Conservation (phyloP, 148 eudicot genomes). For the Fagopyrum homotropicum region DNA sequence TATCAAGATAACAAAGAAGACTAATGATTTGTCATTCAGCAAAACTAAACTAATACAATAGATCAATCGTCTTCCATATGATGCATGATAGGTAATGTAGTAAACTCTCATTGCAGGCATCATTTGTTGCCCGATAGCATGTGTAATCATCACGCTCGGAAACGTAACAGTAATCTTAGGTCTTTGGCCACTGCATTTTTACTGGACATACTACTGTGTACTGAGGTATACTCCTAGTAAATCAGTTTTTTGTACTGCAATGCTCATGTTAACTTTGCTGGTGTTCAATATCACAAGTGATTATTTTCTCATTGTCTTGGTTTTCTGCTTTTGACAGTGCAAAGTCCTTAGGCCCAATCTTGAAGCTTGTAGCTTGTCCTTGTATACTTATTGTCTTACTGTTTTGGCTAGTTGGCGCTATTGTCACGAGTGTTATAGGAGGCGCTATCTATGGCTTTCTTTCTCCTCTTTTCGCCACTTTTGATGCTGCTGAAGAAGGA, state of each 20-base stretch:
- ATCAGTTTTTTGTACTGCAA: neutral
- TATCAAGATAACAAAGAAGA: no score
- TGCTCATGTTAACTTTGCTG: neutral
- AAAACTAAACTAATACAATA: neutral
- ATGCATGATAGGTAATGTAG: neutral
- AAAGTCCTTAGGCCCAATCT: constrained; percentile 68
- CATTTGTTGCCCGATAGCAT: constrained; percentile 60
- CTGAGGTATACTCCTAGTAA: constrained; percentile 41
- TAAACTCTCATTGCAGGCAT: constrained; percentile 47
- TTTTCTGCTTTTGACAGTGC: constrained; percentile 40
- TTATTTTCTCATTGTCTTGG: constrained; percentile 3
- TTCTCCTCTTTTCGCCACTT: constrained; percentile 81
- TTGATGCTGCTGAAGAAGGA: constrained; percentile 79
- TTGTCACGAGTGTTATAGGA: constrained; percentile 47
- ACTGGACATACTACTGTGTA: constrained; percentile 59
- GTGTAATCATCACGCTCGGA: constrained; percentile 50
- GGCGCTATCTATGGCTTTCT: constrained; percentile 77
- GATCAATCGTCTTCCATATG: neutral
- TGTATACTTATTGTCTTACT: constrained; percentile 33
- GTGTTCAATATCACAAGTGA: neutral
- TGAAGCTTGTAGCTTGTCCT: constrained; percentile 64
- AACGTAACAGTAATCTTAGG: constrained; percentile 64
- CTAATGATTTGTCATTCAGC: no score
- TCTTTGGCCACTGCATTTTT: constrained; percentile 75
- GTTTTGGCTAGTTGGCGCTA: constrained; percentile 57